Evolutionary conservation across 2,329 filamentous ascomycete genomes (phyloP).

Genomic region (Aspergillus texensis): DNA sequence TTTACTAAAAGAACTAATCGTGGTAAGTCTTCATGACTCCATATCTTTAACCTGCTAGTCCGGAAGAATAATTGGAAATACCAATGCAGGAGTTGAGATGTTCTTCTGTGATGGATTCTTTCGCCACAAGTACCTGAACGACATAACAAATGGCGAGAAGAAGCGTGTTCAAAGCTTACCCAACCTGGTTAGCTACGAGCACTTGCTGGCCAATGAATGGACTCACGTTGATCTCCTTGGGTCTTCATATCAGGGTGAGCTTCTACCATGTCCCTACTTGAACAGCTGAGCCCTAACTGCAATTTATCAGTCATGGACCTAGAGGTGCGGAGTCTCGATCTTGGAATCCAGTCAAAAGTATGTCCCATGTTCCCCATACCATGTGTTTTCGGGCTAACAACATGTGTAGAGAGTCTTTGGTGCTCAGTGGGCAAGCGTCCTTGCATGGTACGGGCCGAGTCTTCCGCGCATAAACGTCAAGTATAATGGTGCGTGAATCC

Average conservation of each 20-base stretch:
- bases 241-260: not conserved
- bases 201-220: not conserved
- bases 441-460: not conserved
- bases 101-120: not conserved
- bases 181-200: not conserved
- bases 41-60: not conserved
- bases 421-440: not conserved
- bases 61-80: not conserved
- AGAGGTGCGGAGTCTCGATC: not conserved
- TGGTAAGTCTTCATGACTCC: not conserved
- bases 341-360: not conserved
- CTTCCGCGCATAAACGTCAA: not conserved
- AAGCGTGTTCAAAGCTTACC: not conserved
- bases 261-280: not conserved
- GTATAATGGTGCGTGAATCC: not conserved
- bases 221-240: not conserved
- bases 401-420: not conserved
- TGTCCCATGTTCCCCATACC: not conserved
- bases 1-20: not conserved
- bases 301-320: not conserved
- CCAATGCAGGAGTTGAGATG: not conserved
- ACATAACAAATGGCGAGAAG: not conserved
- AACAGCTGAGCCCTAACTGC: not conserved
- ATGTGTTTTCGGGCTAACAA: not conserved
- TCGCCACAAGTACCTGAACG: not conserved